These are phyloP conservation scores for Chalaropsis thielavioides DNA, from an alignment of 2,329 filamentous ascomycete species.

Conservation along the genomic window DNA sequence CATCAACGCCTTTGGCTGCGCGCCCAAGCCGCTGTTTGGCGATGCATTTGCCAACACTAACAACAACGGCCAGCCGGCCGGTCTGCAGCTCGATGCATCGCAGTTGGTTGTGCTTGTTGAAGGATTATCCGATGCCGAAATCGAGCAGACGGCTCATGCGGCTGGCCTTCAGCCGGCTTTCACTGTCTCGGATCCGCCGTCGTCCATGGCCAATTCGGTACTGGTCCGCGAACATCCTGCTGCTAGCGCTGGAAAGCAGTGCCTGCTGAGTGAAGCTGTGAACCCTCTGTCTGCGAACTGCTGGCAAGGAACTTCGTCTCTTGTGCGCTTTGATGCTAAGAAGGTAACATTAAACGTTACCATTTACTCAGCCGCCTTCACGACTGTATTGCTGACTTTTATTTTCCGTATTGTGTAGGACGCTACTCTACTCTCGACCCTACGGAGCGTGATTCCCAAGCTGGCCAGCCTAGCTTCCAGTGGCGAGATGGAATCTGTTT, in stretches of 20 bases:
- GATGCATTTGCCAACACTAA: not conserved
- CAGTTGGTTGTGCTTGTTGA: slow-evolving; percentile 49
- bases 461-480: slow-evolving; percentile 33
- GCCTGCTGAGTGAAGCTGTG: slow-evolving; percentile 28
- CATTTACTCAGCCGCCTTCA: too few species aligned
- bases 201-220: slow-evolving; percentile 29
- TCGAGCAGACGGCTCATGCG: slow-evolving; percentile 28
- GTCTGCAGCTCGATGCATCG: slow-evolving; percentile 5
- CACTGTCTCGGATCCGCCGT: slow-evolving; percentile 33
- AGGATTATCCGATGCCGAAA: slow-evolving; percentile 36
- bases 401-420: slow-evolving; percentile 23
- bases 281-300: slow-evolving; percentile 32
- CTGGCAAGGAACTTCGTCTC: slow-evolving; percentile 31
- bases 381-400: not conserved
- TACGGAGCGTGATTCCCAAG: slow-evolving; percentile 32
- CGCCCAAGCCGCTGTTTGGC: slow-evolving; percentile 15
- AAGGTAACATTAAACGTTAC: slow-evolving; percentile 26
- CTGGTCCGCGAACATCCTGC: slow-evolving; percentile 31
- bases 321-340: slow-evolving; percentile 31
- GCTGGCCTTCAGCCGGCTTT: slow-evolving; percentile 30
- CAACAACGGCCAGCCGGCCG: not conserved
- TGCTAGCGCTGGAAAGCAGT: slow-evolving; percentile 27
- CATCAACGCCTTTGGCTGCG: slow-evolving; percentile 16
- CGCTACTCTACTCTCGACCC: slow-evolving; percentile 28
- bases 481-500: slow-evolving; percentile 40